These are phyloP conservation scores for Torrubiella hemipterigena DNA, from an alignment of 2,329 filamentous ascomycete genomes.

Conservation along the genomic window DNA sequence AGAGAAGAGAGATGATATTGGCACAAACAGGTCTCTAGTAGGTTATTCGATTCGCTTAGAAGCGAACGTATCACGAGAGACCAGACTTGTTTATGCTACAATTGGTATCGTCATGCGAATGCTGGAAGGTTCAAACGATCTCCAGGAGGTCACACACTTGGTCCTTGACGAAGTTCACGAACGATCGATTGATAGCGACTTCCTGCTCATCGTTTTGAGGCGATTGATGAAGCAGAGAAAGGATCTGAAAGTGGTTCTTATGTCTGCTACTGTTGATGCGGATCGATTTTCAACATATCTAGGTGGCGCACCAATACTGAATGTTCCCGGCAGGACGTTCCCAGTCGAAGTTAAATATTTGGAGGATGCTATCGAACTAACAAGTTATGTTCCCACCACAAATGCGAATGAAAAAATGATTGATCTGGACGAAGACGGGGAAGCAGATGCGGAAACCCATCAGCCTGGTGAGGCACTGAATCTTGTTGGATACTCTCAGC, in stretches of 20 bases:
- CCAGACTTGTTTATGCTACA: conserved; percentile 79
- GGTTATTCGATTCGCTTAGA: conserved; percentile 93
- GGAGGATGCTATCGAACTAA: conserved; percentile 85
- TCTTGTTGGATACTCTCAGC: conserved; percentile 60
- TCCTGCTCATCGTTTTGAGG: conserved; percentile 82
- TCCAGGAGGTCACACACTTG: conserved; percentile 83
- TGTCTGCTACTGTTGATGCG: conserved; percentile 95
- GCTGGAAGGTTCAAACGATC: conserved; percentile 78
- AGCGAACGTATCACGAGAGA: conserved; percentile 71
- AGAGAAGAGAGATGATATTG: conserved; percentile 70
- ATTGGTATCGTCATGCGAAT: conserved; percentile 94
- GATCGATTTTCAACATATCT: conserved; percentile 85
- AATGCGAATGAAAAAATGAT: conserved; percentile 38
- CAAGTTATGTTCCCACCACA: conserved; percentile 51
- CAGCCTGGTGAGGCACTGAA: conserved; percentile 50
- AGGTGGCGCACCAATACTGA: conserved; percentile 72
- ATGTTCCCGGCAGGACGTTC: conserved; percentile 86
- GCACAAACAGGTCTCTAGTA: conserved; percentile 71
- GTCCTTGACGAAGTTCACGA: conserved; percentile 98
- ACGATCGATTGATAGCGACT: conserved; percentile 91
- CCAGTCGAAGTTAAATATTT: conserved; percentile 80
- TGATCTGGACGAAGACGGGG: conserved; percentile 52
- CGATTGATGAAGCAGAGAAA: conserved; percentile 65
- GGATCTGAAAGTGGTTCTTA: conserved; percentile 84
- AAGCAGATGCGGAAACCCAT: conserved; percentile 29